Base-by-base conservation (phyloP, 2,329 filamentous ascomycete species). In the Lachnellula subtilissima region DNA sequence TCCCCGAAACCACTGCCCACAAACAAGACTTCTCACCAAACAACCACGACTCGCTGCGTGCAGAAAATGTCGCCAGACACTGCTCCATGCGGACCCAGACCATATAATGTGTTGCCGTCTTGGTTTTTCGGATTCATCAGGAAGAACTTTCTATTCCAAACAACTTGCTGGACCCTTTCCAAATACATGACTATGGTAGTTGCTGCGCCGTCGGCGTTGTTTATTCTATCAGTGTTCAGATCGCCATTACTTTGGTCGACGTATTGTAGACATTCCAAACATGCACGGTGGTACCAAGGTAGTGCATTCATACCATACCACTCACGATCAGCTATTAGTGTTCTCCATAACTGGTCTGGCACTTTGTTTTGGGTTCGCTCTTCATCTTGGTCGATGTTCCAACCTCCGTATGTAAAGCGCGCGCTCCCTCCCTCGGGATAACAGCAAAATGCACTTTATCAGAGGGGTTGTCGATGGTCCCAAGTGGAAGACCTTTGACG, bases 241-340 rank as follows among this genome's bases (percentile, higher is more conserved):
- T 62, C 58, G 14, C 59, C 56, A 37, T 37, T 37, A 0, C 36
- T 42, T 9, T n/a, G 49, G 14, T 50, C 40, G 8, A 50, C 28
- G n/a, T 39, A 39, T 36, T 58, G 42, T 2, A 61, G 43, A 32
- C 52, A 60, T 42, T 58, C 57, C 11, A 52, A 32, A 28, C 61
- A 65, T 19, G 60, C 55, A 23, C 55, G 52, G 0, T 50, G 50
- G 51, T 64, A 65, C 58, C 60, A 65, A n/a, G 23, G 53, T 2
- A 60, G 61, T 2, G 60, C 45, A 25, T 56, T 61, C 2, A 14
- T 58, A 1, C 58, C 61, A 32, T 59, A 37, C 3, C 57, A 55
- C 0, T 60, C 63, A 11, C 63, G 52, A 35, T 65, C 57, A 8
- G 61, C 63, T 17, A 62, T 58, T 3, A 65, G 46, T 12, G 60